Conservation (phyloP, 164 flowering plant species). For the Brasenia schreberi region DNA sequence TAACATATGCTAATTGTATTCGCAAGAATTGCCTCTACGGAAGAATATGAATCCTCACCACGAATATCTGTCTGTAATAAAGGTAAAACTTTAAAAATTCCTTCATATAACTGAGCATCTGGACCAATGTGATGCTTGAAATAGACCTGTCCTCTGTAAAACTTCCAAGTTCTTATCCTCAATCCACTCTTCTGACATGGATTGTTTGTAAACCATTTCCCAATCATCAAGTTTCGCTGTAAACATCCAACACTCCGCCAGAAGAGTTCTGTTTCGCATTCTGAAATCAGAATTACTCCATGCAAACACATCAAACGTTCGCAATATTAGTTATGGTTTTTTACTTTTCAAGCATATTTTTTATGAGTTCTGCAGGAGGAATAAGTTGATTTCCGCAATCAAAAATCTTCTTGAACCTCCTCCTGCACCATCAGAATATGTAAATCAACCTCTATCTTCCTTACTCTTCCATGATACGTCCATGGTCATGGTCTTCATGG, state of each 20-base stretch:
- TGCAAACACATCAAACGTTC: conserved; percentile 76
- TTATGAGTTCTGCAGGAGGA: conserved; percentile 54
- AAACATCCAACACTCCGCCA: conserved; percentile 87
- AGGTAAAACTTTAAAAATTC: conserved; percentile 63
- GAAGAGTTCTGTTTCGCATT: conserved; percentile 35
- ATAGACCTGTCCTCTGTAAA: conserved; percentile 48
- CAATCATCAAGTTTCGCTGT: conserved; percentile 75
- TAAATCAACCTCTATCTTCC: conserved; percentile 77
- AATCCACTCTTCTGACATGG: conserved; percentile 65
- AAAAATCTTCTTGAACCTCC: conserved; percentile 31
- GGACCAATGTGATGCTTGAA: conserved; percentile 66
- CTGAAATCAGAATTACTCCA: conserved; percentile 81
- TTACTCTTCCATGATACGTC: conserved; percentile 2
- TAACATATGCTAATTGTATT: too few species aligned
- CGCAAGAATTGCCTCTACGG: conserved; percentile 72
- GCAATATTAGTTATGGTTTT: conserved; percentile 38
- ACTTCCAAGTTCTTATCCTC: conserved; percentile 43
- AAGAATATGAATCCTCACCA: conserved; percentile 18
- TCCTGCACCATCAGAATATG: conserved; percentile 72
- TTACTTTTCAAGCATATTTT: conserved; percentile 45
- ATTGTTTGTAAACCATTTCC: conserved; percentile 42
- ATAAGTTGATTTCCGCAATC: conserved; percentile 39
- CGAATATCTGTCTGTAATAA: conserved; percentile 36
- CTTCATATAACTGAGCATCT: conserved; percentile 43
- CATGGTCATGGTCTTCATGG: too few species aligned